Conservation (phyloP, 495 filamentous ascomycete species). For the Aspergillus carlsbadensis region DNA sequence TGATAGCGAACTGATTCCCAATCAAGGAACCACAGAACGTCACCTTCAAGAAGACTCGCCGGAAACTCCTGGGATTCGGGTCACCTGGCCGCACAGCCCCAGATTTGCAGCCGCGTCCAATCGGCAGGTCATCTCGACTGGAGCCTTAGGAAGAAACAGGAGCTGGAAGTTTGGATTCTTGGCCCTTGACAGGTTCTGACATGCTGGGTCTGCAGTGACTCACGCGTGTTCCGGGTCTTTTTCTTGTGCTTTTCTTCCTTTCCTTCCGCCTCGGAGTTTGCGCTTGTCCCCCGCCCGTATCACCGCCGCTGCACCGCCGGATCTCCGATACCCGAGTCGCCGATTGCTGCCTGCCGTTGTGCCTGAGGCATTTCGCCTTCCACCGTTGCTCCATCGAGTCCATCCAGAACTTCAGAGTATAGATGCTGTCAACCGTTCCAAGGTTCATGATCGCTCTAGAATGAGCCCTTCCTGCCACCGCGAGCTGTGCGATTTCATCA, state of each 20-base stretch:
- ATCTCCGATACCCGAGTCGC: slow-evolving; percentile 19
- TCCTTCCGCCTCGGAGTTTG: slow-evolving; percentile 21
- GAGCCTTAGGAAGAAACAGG: slow-evolving; percentile 23
- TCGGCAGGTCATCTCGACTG: slow-evolving; percentile 13
- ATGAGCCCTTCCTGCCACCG: neutral
- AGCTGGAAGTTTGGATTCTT: slow-evolving; percentile 14
- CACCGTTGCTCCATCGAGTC: neutral
- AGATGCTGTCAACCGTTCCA: neutral
- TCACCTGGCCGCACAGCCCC: slow-evolving; percentile 22
- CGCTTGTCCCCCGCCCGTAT: slow-evolving; percentile 2
- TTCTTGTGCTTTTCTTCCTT: slow-evolving; percentile 20
- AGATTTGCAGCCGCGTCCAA: slow-evolving; percentile 15
- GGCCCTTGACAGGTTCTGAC: neutral
- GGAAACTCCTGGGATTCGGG: slow-evolving; percentile 5
- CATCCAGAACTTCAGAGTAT: neutral
- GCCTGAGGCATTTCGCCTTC: slow-evolving; percentile 11
- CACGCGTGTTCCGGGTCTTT: slow-evolving; percentile 25
- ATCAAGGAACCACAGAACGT: slow-evolving; percentile 11
- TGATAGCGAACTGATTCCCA: neutral
- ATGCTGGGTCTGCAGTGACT: too few species aligned
- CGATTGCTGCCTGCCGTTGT: slow-evolving; percentile 15
- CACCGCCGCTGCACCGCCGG: slow-evolving; percentile 12
- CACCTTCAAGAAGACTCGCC: slow-evolving; percentile 11
- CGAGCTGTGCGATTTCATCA: neutral
- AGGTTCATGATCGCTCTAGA: neutral